Conservation (phyloP, 345 rosid genomes). For the Linum lewisii region DNA sequence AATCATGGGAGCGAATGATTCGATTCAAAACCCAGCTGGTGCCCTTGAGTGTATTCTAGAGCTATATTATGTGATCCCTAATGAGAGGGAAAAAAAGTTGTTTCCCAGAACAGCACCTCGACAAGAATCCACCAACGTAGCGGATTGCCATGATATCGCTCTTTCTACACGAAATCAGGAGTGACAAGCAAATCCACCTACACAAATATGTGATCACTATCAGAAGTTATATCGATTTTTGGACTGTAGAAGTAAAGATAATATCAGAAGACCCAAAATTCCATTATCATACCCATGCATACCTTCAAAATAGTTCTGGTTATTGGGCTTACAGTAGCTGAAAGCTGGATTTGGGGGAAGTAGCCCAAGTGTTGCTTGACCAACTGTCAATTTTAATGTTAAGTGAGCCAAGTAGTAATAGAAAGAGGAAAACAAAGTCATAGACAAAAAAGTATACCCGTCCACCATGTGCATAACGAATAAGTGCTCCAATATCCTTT, state of each 20-base stretch:
- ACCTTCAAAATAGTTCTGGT: slow-evolving; percentile 98
- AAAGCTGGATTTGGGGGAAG: slow-evolving; percentile 69
- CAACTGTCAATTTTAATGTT: slow-evolving; percentile 33
- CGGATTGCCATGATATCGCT: slow-evolving; percentile 81
- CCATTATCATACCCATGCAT: slow-evolving; percentile 8
- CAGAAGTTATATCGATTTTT: not conserved
- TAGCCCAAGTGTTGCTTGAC: slow-evolving; percentile 81
- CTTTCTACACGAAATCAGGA: slow-evolving; percentile 85
- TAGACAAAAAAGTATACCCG: slow-evolving; percentile 33
- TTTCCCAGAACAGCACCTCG: slow-evolving; percentile 41
- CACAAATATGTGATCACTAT: slow-evolving; percentile 12
- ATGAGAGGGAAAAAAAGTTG: not conserved
- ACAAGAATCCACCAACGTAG: slow-evolving; percentile 97
- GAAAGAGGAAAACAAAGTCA: not conserved
- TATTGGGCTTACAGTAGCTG: slow-evolving; percentile 91
- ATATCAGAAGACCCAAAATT: slow-evolving; percentile 1
- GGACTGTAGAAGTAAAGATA: not conserved
- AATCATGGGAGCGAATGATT: too few species aligned
- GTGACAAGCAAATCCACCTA: slow-evolving; percentile 84
- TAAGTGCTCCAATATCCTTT: slow-evolving; percentile 83
- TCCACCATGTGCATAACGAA: slow-evolving; percentile 92
- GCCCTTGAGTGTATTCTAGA: too few species aligned
- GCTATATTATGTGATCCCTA: not conserved
- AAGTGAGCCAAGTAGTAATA: slow-evolving; percentile 4
- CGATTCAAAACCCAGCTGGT: too few species aligned